These are phyloP conservation scores for Parastagonospora avenae DNA, from an alignment of 2,329 filamentous ascomycete species.

Conservation along the genomic window DNA sequence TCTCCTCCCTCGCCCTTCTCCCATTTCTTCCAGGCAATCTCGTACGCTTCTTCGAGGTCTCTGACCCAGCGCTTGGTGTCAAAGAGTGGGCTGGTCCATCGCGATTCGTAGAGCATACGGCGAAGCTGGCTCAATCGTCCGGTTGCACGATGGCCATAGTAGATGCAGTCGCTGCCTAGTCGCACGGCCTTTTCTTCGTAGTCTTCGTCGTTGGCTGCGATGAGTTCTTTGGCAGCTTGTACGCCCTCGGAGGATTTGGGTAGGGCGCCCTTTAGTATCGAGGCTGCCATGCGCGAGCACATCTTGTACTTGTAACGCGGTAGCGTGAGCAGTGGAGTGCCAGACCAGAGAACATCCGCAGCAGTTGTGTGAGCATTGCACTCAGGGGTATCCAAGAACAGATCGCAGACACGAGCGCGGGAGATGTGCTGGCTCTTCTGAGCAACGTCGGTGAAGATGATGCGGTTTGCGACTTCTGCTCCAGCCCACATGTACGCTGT, in stretches of 20 bases:
- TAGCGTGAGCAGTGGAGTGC: slow-evolving; percentile 87
- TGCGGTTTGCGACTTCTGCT: slow-evolving; percentile 79
- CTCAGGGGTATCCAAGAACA: slow-evolving; percentile 96
- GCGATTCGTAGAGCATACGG: slow-evolving; percentile 78
- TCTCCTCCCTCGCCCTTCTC: slow-evolving; percentile 86
- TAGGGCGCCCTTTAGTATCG: slow-evolving; percentile 86
- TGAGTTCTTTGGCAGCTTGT: slow-evolving; percentile 73
- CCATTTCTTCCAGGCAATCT: slow-evolving; percentile 87
- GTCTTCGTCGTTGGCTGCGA: slow-evolving; percentile 76
- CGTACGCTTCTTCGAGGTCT: slow-evolving; percentile 87
- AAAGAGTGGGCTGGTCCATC: slow-evolving; percentile 88
- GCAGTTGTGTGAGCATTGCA: slow-evolving; percentile 98
- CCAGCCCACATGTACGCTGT: slow-evolving; percentile 87
- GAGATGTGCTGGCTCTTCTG: slow-evolving; percentile 94
- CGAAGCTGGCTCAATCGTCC: slow-evolving; percentile 81
- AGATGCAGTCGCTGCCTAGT: slow-evolving; percentile 39
- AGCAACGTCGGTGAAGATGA: slow-evolving; percentile 95
- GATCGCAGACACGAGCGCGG: slow-evolving; percentile 85
- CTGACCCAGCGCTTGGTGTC: slow-evolving; percentile 89
- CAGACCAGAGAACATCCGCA: slow-evolving; percentile 94
- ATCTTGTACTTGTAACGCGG: slow-evolving; percentile 97
- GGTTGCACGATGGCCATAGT: slow-evolving; percentile 36
- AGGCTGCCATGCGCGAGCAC: slow-evolving; percentile 97
- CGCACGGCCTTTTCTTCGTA: slow-evolving; percentile 70
- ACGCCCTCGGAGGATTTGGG: slow-evolving; percentile 72